Evolutionary conservation across 371 early-diverging fungal species (phyloP).

Genomic region (Lichtheimia ramosa): DNA sequence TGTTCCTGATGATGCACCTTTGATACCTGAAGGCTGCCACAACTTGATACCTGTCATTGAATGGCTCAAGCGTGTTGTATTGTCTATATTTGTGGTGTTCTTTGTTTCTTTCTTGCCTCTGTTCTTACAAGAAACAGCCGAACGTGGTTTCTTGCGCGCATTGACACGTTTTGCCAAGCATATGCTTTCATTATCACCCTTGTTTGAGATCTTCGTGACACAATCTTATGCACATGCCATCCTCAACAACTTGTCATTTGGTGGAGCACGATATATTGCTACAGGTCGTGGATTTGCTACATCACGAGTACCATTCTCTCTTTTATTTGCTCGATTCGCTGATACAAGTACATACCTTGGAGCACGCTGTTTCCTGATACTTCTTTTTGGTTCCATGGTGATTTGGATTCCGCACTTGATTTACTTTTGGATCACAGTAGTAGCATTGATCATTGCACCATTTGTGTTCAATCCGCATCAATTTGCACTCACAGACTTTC

Average conservation of each 20-base stretch:
- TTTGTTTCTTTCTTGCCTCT: constrained; percentile 83
- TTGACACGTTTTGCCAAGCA: constrained; percentile 78
- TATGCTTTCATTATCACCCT: constrained; percentile 77
- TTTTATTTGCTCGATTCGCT: constrained; percentile 79
- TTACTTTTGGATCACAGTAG: constrained; percentile 83
- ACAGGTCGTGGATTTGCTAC: constrained; percentile 92
- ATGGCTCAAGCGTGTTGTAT: constrained; percentile 80
- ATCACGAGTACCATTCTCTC: constrained; percentile 70
- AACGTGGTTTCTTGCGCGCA: constrained; percentile 77
- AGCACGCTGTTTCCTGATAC: constrained; percentile 61
- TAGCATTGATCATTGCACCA: constrained; percentile 72
- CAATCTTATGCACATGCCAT: constrained; percentile 83
- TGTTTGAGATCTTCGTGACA: constrained; percentile 89
- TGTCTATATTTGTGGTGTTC: constrained; percentile 75
- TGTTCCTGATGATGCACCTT: constrained; percentile 41
- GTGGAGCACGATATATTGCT: constrained; percentile 83
- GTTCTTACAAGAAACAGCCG: constrained; percentile 82
- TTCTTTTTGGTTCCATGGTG: constrained; percentile 69
- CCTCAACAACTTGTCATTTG: constrained; percentile 77
- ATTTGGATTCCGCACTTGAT: constrained; percentile 72
- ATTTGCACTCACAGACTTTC: constrained; percentile 70
- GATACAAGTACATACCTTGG: constrained; percentile 80
- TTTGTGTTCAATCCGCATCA: constrained; percentile 86
- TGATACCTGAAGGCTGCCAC: constrained; percentile 62
- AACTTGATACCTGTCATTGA: constrained; percentile 69